Evolutionary conservation across 2,329 filamentous ascomycete genomes (phyloP).

Genomic region (Epichloe sp.): DNA sequence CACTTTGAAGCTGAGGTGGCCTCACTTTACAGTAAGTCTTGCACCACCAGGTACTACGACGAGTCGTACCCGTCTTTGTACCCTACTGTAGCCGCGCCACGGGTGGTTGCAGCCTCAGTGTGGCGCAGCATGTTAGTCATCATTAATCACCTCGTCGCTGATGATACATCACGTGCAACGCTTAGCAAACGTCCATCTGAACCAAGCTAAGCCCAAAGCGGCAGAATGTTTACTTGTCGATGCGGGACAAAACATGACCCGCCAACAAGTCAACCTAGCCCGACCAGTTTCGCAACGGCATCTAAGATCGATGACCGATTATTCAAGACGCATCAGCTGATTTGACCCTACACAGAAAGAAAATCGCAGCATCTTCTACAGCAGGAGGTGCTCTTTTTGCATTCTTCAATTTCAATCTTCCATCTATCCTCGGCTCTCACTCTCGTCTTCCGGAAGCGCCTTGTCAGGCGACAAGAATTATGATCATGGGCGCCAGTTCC

Average conservation of each 20-base stretch:
- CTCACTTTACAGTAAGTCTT: conserved; percentile 9
- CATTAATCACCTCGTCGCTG: not conserved
- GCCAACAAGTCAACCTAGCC: conserved; percentile 2
- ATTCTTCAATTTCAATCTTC: not conserved
- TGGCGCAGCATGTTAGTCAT: not conserved
- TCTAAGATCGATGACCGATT: not conserved
- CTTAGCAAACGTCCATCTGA: not conserved
- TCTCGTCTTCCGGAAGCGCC: not conserved
- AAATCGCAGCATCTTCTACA: not conserved
- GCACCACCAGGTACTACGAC: too few relatives aligned
- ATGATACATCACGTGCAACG: conserved; percentile 2
- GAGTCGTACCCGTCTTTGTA: too few relatives aligned
- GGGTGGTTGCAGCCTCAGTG: not conserved
- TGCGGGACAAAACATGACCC: conserved; percentile 14
- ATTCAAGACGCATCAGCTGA: not conserved
- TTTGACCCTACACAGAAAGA: not conserved
- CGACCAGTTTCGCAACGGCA: not conserved
- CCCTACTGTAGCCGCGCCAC: not conserved
- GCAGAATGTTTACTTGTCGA: conserved; percentile 19
- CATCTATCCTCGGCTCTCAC: not conserved
- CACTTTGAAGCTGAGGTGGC: conserved; percentile 22
- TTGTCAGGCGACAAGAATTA: conserved; percentile 1
- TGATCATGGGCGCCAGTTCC: conserved; percentile 15
- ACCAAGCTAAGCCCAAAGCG: conserved; percentile 12
- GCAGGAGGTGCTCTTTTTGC: not conserved